Conservation (phyloP, 1,139 yeast species). For the Suhomyces panamericanus region DNA sequence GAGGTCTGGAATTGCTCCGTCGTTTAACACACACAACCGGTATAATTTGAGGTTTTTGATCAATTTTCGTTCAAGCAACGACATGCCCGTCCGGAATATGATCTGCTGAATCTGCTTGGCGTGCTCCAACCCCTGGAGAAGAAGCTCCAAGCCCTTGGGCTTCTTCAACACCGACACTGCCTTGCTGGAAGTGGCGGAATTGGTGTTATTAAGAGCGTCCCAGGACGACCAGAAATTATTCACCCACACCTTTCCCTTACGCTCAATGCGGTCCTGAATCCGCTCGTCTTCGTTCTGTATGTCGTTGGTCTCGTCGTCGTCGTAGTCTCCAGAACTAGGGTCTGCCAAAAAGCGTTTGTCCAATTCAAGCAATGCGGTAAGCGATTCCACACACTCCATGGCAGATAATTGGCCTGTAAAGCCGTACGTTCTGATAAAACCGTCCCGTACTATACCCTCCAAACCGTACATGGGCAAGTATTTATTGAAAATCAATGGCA, state of each 20-base stretch:
- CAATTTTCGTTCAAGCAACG: constrained; percentile 77
- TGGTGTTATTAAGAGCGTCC: constrained; percentile 73
- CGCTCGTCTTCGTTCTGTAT: constrained; percentile 36
- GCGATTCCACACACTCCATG: constrained; percentile 87
- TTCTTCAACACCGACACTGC: constrained; percentile 26
- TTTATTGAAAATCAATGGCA: constrained; percentile 67
- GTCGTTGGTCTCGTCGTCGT: constrained; percentile 24
- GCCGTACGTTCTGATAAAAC: constrained; percentile 84
- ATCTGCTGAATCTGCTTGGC: constrained; percentile 83
- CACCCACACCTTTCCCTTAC: constrained; percentile 74
- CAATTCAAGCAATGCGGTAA: constrained; percentile 79
- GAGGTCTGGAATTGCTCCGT: constrained; percentile 75
- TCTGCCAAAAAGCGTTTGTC: constrained; percentile 40
- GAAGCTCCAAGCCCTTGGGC: constrained; percentile 54
- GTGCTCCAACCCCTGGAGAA: constrained; percentile 69
- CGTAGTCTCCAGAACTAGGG: constrained; percentile 12
- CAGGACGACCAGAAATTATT: constrained; percentile 92
- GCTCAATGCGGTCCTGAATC: constrained; percentile 45
- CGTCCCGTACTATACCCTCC: constrained; percentile 81
- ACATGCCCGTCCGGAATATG: constrained; percentile 87
- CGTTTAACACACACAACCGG: constrained; percentile 83
- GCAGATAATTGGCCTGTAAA: constrained; percentile 86
- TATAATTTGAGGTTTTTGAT: constrained; percentile 79
- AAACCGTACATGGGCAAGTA: constrained; percentile 77
- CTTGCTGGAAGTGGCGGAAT: constrained; percentile 14